These are phyloP conservation scores for Danielia oregonensis DNA, from an alignment of 805 yeast species.

Conservation along the genomic window DNA sequence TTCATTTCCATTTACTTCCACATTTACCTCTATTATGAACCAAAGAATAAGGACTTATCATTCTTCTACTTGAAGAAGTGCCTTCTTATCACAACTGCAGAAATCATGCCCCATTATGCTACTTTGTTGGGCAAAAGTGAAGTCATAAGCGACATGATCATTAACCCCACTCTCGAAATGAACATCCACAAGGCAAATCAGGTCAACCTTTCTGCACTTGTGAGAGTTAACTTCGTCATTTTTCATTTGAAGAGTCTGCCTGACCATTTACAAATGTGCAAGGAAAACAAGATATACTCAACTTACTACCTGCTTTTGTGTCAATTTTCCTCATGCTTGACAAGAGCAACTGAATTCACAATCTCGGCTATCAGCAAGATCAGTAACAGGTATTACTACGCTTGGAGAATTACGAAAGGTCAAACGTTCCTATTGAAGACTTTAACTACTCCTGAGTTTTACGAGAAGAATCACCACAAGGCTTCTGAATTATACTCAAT, in stretches of 20 bases:
- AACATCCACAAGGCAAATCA: constrained; percentile 31
- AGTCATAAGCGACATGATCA: constrained; percentile 20
- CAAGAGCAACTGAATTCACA: constrained; percentile 23
- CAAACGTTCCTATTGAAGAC: constrained; percentile 39
- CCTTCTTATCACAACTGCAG: constrained; percentile 11
- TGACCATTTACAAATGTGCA: constrained; percentile 17
- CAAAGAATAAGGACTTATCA: constrained; percentile 6
- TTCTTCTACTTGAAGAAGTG: constrained; percentile 15
- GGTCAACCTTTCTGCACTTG: constrained; percentile 26
- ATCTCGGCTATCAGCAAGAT: constrained; percentile 32
- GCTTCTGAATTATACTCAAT: constrained; percentile 13
- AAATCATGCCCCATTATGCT: constrained; percentile 18
- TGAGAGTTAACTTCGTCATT: constrained; percentile 28
- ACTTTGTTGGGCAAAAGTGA: constrained; percentile 13
- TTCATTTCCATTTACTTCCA: constrained; percentile 16
- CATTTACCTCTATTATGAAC: constrained; percentile 16
- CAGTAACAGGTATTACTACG: constrained; percentile 58
- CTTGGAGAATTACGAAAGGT: constrained; percentile 65
- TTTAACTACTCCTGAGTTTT: constrained; percentile 29
- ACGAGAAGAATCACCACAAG: constrained; percentile 18
- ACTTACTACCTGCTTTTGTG: constrained; percentile 11
- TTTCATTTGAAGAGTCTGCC: constrained; percentile 18
- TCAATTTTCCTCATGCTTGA: constrained; percentile 14
- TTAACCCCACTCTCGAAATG: constrained; percentile 17
- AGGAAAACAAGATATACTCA: constrained; percentile 5